Conservation (phyloP, 2,329 filamentous ascomycete species). For the Aspergillus thermomutatus region DNA sequence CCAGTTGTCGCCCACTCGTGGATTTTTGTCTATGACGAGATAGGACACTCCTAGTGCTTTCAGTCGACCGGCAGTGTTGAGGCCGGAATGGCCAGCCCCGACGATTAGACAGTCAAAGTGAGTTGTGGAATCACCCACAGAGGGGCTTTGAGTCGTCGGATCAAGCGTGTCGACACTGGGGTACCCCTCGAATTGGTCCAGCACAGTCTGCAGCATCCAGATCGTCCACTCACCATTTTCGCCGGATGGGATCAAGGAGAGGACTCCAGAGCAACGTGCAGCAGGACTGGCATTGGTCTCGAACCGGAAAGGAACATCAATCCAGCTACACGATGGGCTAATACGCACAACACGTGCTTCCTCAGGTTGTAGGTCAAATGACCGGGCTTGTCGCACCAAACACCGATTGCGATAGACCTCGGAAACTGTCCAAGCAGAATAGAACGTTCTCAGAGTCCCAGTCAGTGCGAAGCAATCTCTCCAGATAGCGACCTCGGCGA, state of each 20-base stretch:
- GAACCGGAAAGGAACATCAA: not conserved
- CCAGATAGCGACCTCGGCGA: not conserved
- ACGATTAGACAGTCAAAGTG: slow-evolving; percentile 21
- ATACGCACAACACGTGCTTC: not conserved
- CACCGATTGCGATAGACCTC: not conserved
- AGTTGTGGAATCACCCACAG: not conserved
- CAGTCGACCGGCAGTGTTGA: slow-evolving; percentile 43
- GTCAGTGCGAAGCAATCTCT: not conserved
- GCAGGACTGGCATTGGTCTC: not conserved
- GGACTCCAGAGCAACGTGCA: not conserved
- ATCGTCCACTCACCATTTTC: not conserved
- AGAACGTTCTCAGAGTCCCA: not conserved
- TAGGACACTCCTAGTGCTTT: slow-evolving; percentile 42
- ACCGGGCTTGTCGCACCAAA: not conserved
- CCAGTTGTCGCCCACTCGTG: slow-evolving; percentile 46
- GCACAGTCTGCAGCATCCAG: not conserved
- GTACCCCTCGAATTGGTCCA: not conserved
- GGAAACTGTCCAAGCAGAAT: not conserved
- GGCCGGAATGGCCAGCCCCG: slow-evolving; percentile 45
- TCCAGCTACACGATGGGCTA: not conserved
- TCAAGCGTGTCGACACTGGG: not conserved
- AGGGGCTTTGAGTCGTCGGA: not conserved
- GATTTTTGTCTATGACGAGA: slow-evolving; percentile 45
- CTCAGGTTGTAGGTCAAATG: not conserved
- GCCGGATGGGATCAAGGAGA: not conserved